Conservation (phyloP, 176 grass and related monocot genomes). For the sorghum (Sorghum bicolor) region Sorghum_bicolor_NCBIv3 NC_012870.2:79828501-79829000, state of each 20-base stretch:
- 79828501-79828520: neutral
- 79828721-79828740: neutral
- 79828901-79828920: conserved; percentile 99
- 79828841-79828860: neutral
- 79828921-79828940: conserved; percentile 99
- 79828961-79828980: conserved; percentile 55
- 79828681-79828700: neutral
- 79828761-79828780: neutral
- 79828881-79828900: conserved; percentile 98
- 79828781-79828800: neutral
- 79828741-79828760: neutral
- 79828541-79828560: neutral
- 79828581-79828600: neutral
- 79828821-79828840: neutral
- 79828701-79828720: neutral
- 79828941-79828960: conserved; percentile 96
- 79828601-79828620: neutral
- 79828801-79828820: neutral
- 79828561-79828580: neutral
- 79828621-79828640: neutral
- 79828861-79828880: conserved; percentile 99
- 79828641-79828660: neutral
- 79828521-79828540: neutral
- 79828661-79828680: neutral
- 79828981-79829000: conserved; percentile 21